Evolutionary conservation across 1,284 basidiomycete genomes (phyloP), one percentile per base, ranked within the genome.

Genomic region (Cystobasidiaceae sp.): DNA sequence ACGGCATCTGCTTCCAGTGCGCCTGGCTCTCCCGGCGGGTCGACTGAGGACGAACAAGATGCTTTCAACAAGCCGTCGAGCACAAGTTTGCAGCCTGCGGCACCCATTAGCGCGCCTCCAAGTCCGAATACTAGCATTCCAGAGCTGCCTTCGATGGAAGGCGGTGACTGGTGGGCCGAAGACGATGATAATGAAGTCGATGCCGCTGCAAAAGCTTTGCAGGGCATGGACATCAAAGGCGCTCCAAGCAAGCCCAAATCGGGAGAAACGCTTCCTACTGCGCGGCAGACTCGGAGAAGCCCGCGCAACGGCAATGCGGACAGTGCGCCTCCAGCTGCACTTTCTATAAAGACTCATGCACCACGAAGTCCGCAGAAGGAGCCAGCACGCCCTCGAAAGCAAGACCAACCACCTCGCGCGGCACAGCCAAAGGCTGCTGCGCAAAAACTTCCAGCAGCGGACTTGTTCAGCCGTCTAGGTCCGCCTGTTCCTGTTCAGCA

Each of bases 141-240:
- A 49, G 58, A 60, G 45, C 39, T 60, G 46, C 58, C 58, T 15
- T 33, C 45, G 11, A 50, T 33, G 17, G 30, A 34, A 15, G 58
- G 45, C 23, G 58, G 58, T 8, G 60, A 62, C 21, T 62, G 60
- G 60, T 62, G 60, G 60, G 54, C 37, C 25, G 54, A 57, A 1
- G 54, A 57, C 21, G 54, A 57, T 11, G 60, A 62, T 37, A 50
- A 62, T 9, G 60, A 62, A 33, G 27, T 62, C 34, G 60, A 52
- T 28, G 45, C 33, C 41, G 49, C 60, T 33, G 50, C 60, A 27
- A 39, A 62, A 30, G 49, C 60, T 1, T 49, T 52, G 39, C 60
- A 52, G 30, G 41, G 49, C 41, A 54, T 62, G 32, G 50, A 48
- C 23, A 45, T 60, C 25, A 48, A 60, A 43, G 54, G 44, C 39